Base-by-base conservation (phyloP, 2,329 filamentous ascomycete genomes). In the Fusarium nodosum region DNA sequence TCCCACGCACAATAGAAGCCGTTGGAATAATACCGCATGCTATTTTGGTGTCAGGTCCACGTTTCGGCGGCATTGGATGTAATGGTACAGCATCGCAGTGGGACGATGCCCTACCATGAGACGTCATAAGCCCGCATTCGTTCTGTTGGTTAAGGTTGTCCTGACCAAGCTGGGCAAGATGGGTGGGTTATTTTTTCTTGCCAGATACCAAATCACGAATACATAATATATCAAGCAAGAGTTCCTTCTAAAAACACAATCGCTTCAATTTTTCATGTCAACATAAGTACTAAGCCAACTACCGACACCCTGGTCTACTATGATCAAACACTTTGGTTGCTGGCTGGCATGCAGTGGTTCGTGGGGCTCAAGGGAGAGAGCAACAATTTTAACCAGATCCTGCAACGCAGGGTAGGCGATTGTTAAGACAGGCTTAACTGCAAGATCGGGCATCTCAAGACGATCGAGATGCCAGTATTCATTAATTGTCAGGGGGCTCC, bases 331-430 rank as follows among this genome's bases (percentile, higher is more conserved):
- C 39, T 55, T 24, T 52, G 54, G 58, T 39, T 58, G 47, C 46
- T 71, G 60, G 55, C 56, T 68, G 64, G 67, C 59, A 73, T 68
- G 68, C 60, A 73, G 60, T 38, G 46, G 71, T 68, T 66, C 71
- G 66, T 65, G 56, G 56, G 56, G 54, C 56, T 56, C 33, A 60
- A 68, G 66, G 57, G 71, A 71, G 57, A 60, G 57, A 60, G 56
- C 41, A 45, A 57, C 46, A 34, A 54, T 24, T 24, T 24, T 56
- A 58, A 46, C 46, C 44, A 62, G 68, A 70, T 72, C 60, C 59
- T 48, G 42, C 64, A 59, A 69, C 55, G 69, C 60, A 69, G 53
- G 56, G 47, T 60, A 62, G 56, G 44, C 44, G 60, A 56, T 63
- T 73, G 52, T 62, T 59, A 61, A 73, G 63, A 65, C 54, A 52